Evolutionary conservation across 73 alveolate species (phyloP), one percentile per base, ranked within the genome.

Genomic region (Diophrys sp.): DNA sequence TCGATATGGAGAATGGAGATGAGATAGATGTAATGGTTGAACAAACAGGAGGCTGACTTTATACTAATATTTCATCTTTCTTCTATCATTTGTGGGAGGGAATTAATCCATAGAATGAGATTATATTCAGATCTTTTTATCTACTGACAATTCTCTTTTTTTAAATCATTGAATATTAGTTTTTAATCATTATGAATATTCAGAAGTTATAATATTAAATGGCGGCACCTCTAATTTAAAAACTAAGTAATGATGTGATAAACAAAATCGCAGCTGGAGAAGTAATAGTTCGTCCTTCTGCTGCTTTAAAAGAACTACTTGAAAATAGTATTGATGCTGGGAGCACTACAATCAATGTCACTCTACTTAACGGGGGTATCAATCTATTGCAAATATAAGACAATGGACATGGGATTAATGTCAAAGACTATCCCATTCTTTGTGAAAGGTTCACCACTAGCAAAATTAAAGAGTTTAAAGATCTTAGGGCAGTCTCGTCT

Each of bases 291-390:
- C 85, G 93, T 1, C 98, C 98, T 27, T 74, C 88, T 67, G 91
- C 96, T 33, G 98, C 95, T 23, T 79, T 96, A 62, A 96, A 96
- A 91, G 99, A 96, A 83, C 84, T 95, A 78, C 85, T 96, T n/a
- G 99, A 96, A 79, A 96, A 96, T 87, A 87, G 97, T 33, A 85
- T 96, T 29, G 99, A 96, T 89, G 99, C 99, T 14, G 94, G 94
- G 72, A 81, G 98, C 57, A 81, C 94, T 31, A 62, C 82, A 53
- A 96, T 96, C 29, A 69, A 77, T 32, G 82, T 97, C 1, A 78
- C 83, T 31, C 56, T 94, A 67, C 71, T 74, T 75, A 93, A 94
- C 33, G 94, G 97, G 30, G 99, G 99, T n/a, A 75, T 96, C 62
- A 94, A 88, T 54, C 80, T 88, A 53, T 86, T 97, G 26, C 91